These are phyloP conservation scores for Penicillium dipodomyicola DNA, from an alignment of 495 filamentous ascomycete species.

Conservation along the genomic window DNA sequence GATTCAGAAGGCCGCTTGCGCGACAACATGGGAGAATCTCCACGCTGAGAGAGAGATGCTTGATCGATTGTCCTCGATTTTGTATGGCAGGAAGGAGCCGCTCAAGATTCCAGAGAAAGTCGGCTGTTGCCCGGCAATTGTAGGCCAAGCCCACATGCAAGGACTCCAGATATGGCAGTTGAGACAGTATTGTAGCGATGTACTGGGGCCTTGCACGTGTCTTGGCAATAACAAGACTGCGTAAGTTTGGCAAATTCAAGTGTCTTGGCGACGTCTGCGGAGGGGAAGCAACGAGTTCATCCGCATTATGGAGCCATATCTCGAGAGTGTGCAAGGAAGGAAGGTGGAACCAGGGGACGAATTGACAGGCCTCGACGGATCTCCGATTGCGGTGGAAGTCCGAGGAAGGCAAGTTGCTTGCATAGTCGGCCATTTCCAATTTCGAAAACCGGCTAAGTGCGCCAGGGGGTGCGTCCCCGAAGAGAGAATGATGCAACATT, in stretches of 20 bases:
- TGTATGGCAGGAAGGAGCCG: not conserved
- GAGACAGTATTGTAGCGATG: not conserved
- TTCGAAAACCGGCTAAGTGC: constrained; percentile 3
- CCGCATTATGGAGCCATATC: constrained; percentile 3
- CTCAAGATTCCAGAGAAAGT: not conserved
- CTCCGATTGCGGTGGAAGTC: no score
- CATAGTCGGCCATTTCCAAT: constrained; percentile 14
- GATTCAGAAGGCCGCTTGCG: not conserved
- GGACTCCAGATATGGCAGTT: not conserved
- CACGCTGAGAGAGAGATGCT: constrained; percentile 1
- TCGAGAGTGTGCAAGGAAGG: constrained; percentile 15
- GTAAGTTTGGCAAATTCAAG: not conserved
- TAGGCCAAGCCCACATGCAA: not conserved
- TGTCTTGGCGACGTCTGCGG: not conserved
- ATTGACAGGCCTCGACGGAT: no score
- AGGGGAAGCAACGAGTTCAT: not conserved
- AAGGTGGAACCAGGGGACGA: constrained; percentile 9
- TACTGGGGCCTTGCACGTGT: not conserved
- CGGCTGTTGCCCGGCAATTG: not conserved
- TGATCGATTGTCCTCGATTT: not conserved
- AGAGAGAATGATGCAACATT: constrained; percentile 14
- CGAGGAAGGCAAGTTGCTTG: constrained; percentile 2
- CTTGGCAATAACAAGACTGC: not conserved
- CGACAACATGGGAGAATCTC: not conserved
- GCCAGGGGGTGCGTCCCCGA: constrained; percentile 5